These are phyloP conservation scores for Hymenoscyphus repandus DNA, from an alignment of 2,329 filamentous ascomycete genomes.

Conservation along the genomic window DNA sequence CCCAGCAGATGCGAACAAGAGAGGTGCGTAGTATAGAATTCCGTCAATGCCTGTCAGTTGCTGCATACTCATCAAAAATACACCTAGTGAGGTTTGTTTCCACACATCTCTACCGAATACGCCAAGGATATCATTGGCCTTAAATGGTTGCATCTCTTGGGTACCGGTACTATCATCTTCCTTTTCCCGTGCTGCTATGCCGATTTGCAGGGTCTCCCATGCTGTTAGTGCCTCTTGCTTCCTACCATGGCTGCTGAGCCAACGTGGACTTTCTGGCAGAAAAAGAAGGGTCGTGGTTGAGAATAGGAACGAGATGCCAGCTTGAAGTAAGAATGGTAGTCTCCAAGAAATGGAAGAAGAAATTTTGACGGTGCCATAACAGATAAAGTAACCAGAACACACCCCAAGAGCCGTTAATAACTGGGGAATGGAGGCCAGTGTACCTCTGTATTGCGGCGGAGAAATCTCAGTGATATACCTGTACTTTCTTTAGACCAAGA, in stretches of 20 bases:
- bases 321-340: constrained; percentile 47
- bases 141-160: neutral
- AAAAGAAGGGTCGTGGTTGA: constrained; percentile 34
- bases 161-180: constrained; percentile 9
- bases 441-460: constrained; percentile 44
- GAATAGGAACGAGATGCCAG: constrained; percentile 37
- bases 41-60: constrained; percentile 60
- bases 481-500: neutral
- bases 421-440: constrained; percentile 47
- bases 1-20: constrained; percentile 54
- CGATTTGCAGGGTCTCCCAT: constrained; percentile 29
- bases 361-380: constrained; percentile 48
- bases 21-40: constrained; percentile 56
- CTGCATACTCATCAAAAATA: constrained; percentile 54
- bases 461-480: constrained; percentile 57
- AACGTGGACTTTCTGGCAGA: constrained; percentile 52
- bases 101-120: constrained; percentile 39
- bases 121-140: constrained; percentile 19
- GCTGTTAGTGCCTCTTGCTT: constrained; percentile 40
- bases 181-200: constrained; percentile 23
- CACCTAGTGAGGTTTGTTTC: constrained; percentile 43
- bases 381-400: constrained; percentile 53
- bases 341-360: constrained; percentile 48
- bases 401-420: constrained; percentile 46
- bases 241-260: constrained; percentile 46